Conservation (phyloP, 305 asterid genomes). For the Rubia tinctorum region DNA sequence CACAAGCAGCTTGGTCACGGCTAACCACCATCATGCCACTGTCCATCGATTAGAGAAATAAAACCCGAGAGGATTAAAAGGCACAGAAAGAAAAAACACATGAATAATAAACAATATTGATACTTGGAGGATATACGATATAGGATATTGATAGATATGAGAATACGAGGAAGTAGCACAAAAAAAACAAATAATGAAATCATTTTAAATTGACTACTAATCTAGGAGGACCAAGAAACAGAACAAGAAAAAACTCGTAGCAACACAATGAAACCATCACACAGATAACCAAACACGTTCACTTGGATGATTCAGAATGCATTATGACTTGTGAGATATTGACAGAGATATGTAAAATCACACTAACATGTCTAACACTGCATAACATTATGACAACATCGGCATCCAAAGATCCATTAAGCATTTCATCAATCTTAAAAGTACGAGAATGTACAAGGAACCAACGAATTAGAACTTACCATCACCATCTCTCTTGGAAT, state of each 20-base stretch:
- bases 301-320: background rate
- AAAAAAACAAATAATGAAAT: background rate
- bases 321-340: background rate
- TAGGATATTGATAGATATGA: background rate
- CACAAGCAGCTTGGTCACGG: background rate
- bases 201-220: background rate
- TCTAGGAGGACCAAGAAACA: background rate
- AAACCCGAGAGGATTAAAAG: background rate
- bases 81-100: background rate
- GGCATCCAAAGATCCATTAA: background rate
- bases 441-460: background rate
- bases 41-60: background rate
- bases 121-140: background rate
- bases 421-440: background rate
- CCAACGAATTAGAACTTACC: too few relatives aligned
- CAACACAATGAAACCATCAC: background rate
- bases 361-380: too few relatives aligned
- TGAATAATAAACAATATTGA: background rate
- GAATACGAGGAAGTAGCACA: background rate
- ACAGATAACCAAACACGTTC: background rate
- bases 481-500: background rate
- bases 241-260: background rate
- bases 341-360: too few relatives aligned
- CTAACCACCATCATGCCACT: conserved; percentile 4
- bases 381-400: too few relatives aligned